Percentiles rank a stretch among this genome's conserved stretches.
Conservation (phyloP, 2,329 filamentous ascomycete genomes). For the Cryoendolithus antarcticus region DNA sequence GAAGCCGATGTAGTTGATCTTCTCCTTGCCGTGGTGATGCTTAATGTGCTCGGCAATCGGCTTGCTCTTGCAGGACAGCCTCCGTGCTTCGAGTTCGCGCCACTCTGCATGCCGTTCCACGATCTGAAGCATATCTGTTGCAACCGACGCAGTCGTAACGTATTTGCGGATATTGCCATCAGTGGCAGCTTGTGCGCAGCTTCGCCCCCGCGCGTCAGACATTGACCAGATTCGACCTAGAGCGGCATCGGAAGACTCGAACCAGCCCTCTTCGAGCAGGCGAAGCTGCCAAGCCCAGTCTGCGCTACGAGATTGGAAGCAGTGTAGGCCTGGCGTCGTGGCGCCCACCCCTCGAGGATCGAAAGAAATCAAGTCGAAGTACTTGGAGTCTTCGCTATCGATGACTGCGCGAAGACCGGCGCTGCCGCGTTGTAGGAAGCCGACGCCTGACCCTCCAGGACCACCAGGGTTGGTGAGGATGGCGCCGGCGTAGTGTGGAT, state of each 20-base stretch:
- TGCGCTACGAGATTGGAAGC: constrained; percentile 22
- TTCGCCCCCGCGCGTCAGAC: constrained; percentile 22
- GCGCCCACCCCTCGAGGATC: constrained; percentile 31
- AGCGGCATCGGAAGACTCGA: constrained; percentile 27
- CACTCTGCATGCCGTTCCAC: constrained; percentile 29
- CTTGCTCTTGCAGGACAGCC: neutral
- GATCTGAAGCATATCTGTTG: constrained; percentile 38
- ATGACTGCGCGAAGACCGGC: constrained; percentile 16
- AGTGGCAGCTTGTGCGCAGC: constrained; percentile 14
- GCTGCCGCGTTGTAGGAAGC: constrained; percentile 17
- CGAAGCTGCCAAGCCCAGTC: constrained; percentile 26
- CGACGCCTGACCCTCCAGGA: constrained; percentile 27
- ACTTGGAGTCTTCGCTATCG: constrained; percentile 18
- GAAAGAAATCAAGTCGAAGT: constrained; percentile 33
- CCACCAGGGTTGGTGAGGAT: constrained; percentile 31
- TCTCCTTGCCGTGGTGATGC: constrained; percentile 20
- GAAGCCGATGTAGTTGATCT: constrained; percentile 28
- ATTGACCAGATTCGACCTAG: constrained; percentile 31
- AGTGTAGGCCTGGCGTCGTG: constrained; percentile 24
- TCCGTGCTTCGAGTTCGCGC: constrained; percentile 16
- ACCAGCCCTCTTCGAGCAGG: constrained; percentile 24
- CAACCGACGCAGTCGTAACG: constrained; percentile 36
- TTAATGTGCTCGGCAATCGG: constrained; percentile 1
- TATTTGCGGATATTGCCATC: constrained; percentile 30
- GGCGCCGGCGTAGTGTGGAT: constrained; percentile 27